phyloP scores from a whole-genome alignment of 2,329 filamentous ascomycete genomes.

The Fusarium palustre region DNA sequence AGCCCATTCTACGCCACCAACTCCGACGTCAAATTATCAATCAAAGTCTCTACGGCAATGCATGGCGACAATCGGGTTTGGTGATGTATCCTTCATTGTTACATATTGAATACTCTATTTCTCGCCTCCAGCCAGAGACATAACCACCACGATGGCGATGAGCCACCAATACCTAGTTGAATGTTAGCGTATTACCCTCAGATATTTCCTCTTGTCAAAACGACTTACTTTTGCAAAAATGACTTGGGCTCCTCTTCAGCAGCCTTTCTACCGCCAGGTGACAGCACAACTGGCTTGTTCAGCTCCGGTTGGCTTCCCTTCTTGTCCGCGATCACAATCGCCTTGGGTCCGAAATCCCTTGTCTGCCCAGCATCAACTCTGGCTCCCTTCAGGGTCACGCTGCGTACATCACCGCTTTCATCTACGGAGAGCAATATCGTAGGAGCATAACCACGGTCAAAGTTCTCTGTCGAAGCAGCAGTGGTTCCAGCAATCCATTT shows the following conservation, averaged over 20 bases:
- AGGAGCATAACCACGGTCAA: constrained; percentile 70
- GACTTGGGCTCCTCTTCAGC: constrained; percentile 70
- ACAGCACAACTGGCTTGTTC: constrained; percentile 73
- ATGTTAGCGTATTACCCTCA: constrained; percentile 50
- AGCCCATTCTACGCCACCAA: background rate
- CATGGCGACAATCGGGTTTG: background rate
- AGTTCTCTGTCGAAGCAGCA: constrained; percentile 67
- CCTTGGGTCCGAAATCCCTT: constrained; percentile 73
- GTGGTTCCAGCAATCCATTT: constrained; percentile 68
- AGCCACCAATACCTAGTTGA: constrained; percentile 74
- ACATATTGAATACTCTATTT: constrained; percentile 56
- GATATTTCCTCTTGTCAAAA: background rate
- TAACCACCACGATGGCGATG: constrained; percentile 63
- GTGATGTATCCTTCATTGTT: background rate
- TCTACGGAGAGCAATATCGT: constrained; percentile 66
- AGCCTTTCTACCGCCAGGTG: constrained; percentile 69
- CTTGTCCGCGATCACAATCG: constrained; percentile 60
- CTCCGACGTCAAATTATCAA: background rate
- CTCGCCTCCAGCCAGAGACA: constrained; percentile 65
- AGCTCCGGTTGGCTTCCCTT: constrained; percentile 68
- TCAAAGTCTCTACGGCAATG: background rate
- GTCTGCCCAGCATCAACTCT: constrained; percentile 72
- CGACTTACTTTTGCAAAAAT: constrained; percentile 73
- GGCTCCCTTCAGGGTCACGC: constrained; percentile 66
- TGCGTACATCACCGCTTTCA: constrained; percentile 58